Percentiles rank a stretch among this genome's conserved stretches.
Evolutionary conservation across 2,329 filamentous ascomycete species (phyloP).

Genomic region (Fusarium citri): DNA sequence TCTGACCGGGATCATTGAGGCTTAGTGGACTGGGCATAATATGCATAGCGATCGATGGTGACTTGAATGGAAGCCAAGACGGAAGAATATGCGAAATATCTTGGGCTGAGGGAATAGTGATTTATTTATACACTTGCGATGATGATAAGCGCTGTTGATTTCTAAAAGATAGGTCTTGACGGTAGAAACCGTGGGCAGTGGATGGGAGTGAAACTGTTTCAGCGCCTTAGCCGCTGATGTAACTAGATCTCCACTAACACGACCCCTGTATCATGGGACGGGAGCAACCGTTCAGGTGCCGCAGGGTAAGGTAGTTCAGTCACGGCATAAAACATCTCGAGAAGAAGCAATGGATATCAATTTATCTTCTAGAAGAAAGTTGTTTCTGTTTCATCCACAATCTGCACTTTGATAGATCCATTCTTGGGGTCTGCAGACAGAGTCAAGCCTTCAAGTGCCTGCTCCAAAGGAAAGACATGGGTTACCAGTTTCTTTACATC

Average conservation of each 20-base stretch:
- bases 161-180: neutral
- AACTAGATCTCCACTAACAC: neutral
- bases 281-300: neutral
- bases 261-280: conserved; percentile 5
- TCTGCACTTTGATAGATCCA: conserved; percentile 53
- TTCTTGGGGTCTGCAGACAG: conserved; percentile 51
- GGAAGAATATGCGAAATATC: conserved; percentile 1
- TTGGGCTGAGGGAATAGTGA: neutral
- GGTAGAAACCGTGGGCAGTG: neutral
- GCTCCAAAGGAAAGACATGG: conserved; percentile 71
- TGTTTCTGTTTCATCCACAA: conserved; percentile 49
- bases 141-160: neutral
- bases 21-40: conserved; percentile 22
- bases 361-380: conserved; percentile 35
- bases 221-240: conserved; percentile 2
- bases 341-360: neutral
- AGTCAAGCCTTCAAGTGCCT: conserved; percentile 63
- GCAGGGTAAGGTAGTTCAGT: neutral
- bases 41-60: neutral
- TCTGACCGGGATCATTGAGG: conserved; percentile 23
- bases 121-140: neutral
- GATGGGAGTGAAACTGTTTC: neutral
- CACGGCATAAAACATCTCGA: neutral
- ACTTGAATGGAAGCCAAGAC: conserved; percentile 6
- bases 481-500: conserved; percentile 70